These are phyloP conservation scores for Mycena maculata DNA, from an alignment of 768 basidiomycete species.

Conservation along the genomic window DNA sequence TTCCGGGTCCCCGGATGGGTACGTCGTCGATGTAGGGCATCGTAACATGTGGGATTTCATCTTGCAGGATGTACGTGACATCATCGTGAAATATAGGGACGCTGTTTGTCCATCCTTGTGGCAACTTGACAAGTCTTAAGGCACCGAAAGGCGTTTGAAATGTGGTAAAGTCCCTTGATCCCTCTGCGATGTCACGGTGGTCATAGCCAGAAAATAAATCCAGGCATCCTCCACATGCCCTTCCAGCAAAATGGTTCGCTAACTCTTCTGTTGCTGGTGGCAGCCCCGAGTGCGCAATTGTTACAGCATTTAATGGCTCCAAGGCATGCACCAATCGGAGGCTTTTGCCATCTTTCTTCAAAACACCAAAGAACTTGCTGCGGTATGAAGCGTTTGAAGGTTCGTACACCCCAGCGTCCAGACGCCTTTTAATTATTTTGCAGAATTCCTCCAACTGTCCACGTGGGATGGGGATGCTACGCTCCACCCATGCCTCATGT, in stretches of 20 bases:
- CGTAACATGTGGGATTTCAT: slow-evolving; percentile 42
- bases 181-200: slow-evolving; percentile 37
- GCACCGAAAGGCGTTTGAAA: slow-evolving; percentile 43
- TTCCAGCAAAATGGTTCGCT: slow-evolving; percentile 29
- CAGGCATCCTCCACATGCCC: slow-evolving; percentile 35
- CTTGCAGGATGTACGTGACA: slow-evolving; percentile 39
- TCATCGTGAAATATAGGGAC: slow-evolving; percentile 47
- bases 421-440: slow-evolving; percentile 29
- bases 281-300: slow-evolving; percentile 37
- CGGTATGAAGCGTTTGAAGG: slow-evolving; percentile 36
- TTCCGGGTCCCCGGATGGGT: slow-evolving; percentile 38
- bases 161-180: slow-evolving; percentile 43
- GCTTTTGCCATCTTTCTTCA: slow-evolving; percentile 37
- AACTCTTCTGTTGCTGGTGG: slow-evolving; percentile 35
- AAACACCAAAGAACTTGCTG: slow-evolving; percentile 48
- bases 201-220: slow-evolving; percentile 43
- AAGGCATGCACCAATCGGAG: slow-evolving; percentile 41
- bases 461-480: slow-evolving; percentile 30
- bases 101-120: slow-evolving; percentile 48
- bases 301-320: slow-evolving; percentile 41
- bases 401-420: slow-evolving; percentile 32
- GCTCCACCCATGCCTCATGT: slow-evolving; percentile 40
- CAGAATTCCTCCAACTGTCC: slow-evolving; percentile 32
- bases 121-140: slow-evolving; percentile 35
- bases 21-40: slow-evolving; percentile 46